A percentile compares a stretch with the other conserved stretches of the same genome.
Evolutionary conservation across 306 rosid genomes (phyloP).

Genomic region (Pterocarpus santalinus): DNA sequence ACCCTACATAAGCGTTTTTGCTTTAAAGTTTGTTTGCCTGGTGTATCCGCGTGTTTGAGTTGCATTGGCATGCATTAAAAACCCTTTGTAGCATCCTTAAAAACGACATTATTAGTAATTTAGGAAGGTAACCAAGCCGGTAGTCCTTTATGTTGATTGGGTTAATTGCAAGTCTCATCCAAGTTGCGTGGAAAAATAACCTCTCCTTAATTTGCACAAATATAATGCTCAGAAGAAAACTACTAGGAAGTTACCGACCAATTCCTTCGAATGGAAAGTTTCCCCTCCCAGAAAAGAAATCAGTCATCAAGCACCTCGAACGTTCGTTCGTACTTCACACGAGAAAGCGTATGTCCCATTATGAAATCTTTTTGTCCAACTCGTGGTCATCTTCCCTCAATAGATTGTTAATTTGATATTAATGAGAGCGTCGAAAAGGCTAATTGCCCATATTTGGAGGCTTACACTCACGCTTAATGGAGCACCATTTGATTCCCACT

Average conservation of each 20-base stretch:
- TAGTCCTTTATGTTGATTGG: background rate
- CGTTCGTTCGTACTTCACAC: background rate
- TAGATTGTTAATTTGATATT: background rate
- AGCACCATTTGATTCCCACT: constrained; percentile 60
- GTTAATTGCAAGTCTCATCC: background rate
- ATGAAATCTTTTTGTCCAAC: constrained; percentile 28
- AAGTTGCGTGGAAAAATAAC: background rate
- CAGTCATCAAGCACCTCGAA: background rate
- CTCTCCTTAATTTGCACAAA: background rate
- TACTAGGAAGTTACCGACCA: background rate
- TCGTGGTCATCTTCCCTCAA: background rate
- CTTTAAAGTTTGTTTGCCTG: background rate
- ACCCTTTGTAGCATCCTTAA: background rate
- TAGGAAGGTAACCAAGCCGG: background rate
- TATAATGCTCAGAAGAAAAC: background rate
- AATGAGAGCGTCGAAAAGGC: background rate
- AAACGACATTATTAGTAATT: background rate
- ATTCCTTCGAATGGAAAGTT: background rate
- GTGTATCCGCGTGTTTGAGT: background rate
- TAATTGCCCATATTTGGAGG: constrained; percentile 29
- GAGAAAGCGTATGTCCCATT: constrained; percentile 35
- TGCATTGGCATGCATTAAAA: background rate
- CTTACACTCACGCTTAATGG: constrained; percentile 38
- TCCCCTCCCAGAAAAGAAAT: background rate
- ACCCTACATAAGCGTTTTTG: background rate